phyloP scores from a whole-genome alignment of 2,329 filamentous ascomycete species.

The Aureobasidium vineae region DNA sequence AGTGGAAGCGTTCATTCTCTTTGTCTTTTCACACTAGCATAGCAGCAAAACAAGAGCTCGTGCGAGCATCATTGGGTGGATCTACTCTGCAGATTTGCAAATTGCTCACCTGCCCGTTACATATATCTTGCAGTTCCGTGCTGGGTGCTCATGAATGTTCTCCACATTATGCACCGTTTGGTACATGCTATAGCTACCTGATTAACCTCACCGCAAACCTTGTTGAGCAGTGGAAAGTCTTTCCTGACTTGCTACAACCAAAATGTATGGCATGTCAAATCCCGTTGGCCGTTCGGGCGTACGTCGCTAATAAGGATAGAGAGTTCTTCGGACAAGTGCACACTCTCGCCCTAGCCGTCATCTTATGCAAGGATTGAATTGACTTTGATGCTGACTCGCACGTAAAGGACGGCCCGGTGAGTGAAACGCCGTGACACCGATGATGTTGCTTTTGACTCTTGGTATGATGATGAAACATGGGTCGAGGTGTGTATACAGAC shows the following conservation, averaged over 20 bases:
- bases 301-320: not conserved
- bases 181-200: not conserved
- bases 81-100: not conserved
- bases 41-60: not conserved
- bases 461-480: slow-evolving; percentile 14
- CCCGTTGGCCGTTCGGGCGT: not conserved
- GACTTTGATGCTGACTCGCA: slow-evolving; percentile 7
- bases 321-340: not conserved
- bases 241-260: not conserved
- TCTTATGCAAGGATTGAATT: slow-evolving; percentile 18
- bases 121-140: not conserved
- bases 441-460: not conserved
- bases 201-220: not conserved
- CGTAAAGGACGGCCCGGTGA: not conserved
- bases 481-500: not conserved
- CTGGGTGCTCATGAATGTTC: not conserved
- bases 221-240: not conserved
- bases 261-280: not conserved
- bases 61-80: not conserved
- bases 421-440: slow-evolving; percentile 15
- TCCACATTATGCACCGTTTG: not conserved
- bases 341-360: not conserved
- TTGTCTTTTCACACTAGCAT: slow-evolving; percentile 4
- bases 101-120: not conserved
- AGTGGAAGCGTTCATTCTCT: not conserved